Conservation (phyloP, 2,329 filamentous ascomycete species). For the Colletotrichum neosansevieriae region DNA sequence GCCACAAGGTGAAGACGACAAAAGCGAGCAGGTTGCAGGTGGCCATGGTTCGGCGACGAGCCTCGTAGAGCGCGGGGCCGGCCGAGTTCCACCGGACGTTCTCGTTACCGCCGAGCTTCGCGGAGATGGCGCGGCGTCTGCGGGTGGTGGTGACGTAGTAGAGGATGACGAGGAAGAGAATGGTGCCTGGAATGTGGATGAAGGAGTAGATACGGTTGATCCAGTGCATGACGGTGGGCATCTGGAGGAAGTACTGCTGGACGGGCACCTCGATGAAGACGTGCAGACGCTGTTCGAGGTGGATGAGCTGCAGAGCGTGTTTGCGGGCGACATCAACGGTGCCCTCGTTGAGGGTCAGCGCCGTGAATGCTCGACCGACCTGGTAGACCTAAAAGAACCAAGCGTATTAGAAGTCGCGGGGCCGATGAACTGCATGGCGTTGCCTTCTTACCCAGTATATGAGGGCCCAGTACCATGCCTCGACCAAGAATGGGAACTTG, state of each 20-base stretch:
- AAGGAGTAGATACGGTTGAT: constrained; percentile 82
- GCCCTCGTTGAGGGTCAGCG: constrained; percentile 74
- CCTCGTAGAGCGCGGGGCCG: constrained; percentile 64
- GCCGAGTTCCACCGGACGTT: constrained; percentile 46
- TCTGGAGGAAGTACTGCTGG: constrained; percentile 64
- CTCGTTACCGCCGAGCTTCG: constrained; percentile 45
- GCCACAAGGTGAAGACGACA: constrained; percentile 63
- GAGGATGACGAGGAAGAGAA: constrained; percentile 73
- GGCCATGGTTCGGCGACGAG: constrained; percentile 68
- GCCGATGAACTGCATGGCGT: not conserved
- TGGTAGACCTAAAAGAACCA: constrained; percentile 73
- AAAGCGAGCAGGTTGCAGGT: constrained; percentile 66
- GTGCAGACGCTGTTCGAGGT: constrained; percentile 71
- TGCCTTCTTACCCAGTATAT: constrained; percentile 78
- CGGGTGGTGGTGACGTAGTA: constrained; percentile 78
- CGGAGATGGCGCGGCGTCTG: constrained; percentile 54
- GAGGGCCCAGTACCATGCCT: constrained; percentile 82
- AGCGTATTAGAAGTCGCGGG: not conserved
- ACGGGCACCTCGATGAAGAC: constrained; percentile 75
- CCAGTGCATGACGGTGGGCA: constrained; percentile 71
- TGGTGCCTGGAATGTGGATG: constrained; percentile 82
- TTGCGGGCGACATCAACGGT: constrained; percentile 76
- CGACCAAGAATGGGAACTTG: constrained; percentile 78
- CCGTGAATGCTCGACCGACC: constrained; percentile 78
- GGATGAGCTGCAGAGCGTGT: constrained; percentile 76